These are phyloP conservation scores for Pseudoscleropodium purum DNA, from an alignment of 225 moss, liverwort and hornwort species.

Conservation along the genomic window DNA sequence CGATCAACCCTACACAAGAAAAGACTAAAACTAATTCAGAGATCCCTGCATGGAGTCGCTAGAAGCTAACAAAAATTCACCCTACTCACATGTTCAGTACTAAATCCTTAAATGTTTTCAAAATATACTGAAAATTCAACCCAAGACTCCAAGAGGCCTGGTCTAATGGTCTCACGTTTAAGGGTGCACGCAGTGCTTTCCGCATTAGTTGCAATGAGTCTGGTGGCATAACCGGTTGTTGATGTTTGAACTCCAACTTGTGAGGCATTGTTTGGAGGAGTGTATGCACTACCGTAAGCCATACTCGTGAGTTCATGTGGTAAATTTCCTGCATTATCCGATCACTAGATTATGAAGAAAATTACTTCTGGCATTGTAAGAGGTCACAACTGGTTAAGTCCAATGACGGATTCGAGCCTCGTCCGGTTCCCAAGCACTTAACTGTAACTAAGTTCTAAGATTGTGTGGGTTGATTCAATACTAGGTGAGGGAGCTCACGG, in stretches of 20 bases:
- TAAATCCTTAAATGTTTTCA: not conserved
- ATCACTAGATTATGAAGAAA: not conserved
- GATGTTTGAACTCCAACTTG: not conserved
- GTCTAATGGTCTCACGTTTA: no score
- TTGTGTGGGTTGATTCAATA: not conserved
- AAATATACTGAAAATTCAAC: not conserved
- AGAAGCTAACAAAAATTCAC: not conserved
- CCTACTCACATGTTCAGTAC: not conserved
- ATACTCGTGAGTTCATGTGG: not conserved
- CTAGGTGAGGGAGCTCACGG: constrained; percentile 31
- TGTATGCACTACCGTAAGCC: not conserved
- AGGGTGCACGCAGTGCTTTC: no score
- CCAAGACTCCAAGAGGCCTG: not conserved
- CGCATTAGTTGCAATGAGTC: not conserved
- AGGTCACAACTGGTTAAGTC: not conserved
- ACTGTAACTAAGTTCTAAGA: not conserved
- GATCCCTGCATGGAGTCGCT: not conserved
- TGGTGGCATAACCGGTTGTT: not conserved
- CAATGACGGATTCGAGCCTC: no score
- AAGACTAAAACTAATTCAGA: not conserved
- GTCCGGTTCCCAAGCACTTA: not conserved
- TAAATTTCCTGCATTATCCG: not conserved
- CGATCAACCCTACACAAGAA: not conserved
- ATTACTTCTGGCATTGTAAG: not conserved
- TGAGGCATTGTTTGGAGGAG: not conserved